These are phyloP conservation scores for Monosporascus sp. DNA, from an alignment of 2,329 filamentous ascomycete species.

Conservation along the genomic window DNA sequence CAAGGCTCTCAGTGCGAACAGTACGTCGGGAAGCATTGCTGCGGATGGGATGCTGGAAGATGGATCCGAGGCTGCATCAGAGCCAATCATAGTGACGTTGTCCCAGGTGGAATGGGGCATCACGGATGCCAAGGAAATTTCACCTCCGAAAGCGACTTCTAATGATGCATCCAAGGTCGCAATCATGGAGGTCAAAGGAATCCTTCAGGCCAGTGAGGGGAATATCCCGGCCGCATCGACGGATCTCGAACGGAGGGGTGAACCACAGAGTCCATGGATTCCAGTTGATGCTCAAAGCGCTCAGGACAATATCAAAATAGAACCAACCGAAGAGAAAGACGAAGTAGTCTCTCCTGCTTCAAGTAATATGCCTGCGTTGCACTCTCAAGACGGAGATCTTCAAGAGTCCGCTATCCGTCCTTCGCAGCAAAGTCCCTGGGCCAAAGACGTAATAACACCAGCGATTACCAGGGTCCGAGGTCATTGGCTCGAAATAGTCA, in stretches of 20 bases:
- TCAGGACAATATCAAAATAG: constrained; percentile 8
- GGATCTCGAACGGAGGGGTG: background rate
- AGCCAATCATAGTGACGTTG: constrained; percentile 7
- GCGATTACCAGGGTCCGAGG: background rate
- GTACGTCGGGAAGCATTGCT: background rate
- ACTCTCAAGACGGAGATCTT: constrained; percentile 5
- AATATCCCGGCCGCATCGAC: background rate
- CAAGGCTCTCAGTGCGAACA: background rate
- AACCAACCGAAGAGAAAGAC: constrained; percentile 6
- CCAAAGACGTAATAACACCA: constrained; percentile 5
- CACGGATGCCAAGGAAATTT: background rate
- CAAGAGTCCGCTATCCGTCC: constrained; percentile 10
- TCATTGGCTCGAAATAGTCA: background rate
- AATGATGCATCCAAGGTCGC: background rate
- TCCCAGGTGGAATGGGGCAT: constrained; percentile 13
- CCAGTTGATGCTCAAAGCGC: constrained; percentile 5
- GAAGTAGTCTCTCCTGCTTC: background rate
- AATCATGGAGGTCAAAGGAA: constrained; percentile 2
- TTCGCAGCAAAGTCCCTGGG: constrained; percentile 29
- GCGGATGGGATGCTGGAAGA: background rate
- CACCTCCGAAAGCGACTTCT: background rate
- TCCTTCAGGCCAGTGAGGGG: background rate
- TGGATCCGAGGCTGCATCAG: constrained; percentile 6
- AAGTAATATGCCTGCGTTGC: constrained; percentile 1
- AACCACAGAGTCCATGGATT: constrained; percentile 24